Base-by-base conservation (phyloP, 345 rosid species). In the Raphanus sativus region DNA sequence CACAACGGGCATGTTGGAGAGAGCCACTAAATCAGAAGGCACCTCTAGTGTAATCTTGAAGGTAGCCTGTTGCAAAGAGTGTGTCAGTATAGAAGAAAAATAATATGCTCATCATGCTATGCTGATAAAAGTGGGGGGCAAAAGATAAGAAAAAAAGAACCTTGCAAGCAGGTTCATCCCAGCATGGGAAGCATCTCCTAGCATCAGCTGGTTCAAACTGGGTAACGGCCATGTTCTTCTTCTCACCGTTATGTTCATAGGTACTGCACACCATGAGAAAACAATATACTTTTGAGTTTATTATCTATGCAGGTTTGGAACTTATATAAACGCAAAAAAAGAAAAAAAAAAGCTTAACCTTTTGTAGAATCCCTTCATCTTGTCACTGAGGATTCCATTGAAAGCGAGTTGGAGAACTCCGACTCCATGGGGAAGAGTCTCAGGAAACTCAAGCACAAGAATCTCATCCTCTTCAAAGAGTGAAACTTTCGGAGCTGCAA, bases 151-250 rank as follows among this genome's bases (percentile, higher is more conserved):
- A 36, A 7, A 38, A 61, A 62, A n/a, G 73, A 38, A 90, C 98
- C 97, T 95, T 95, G 97, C 90, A 90, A 74, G 93, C 90, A 73
- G 99, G 99, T 81, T 95, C 98, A 73, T 95, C 99, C 99, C 99
- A 92, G 71, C 99, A 95, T 0, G 99, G 99, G 80, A 95, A 92
- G 83, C 97, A 95, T 76, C 91, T 85, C 81, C 99, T 86, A 26
- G 98, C 98, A 85, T 95, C 97, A 65, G 88, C 97, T 3, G 98
- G 98, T 84, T 92, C 99, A 81, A 95, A 95, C 82, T 95, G 98
- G 1, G 98, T 95, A 62, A 92, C 99, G 1, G 96, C 99, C 99
- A 95, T 91, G 64, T 95, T 91, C 90, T 86, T 95, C 88, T 87
- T 92, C 86, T 91, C 93, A 64, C 94, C 99, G 30, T 92, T 77